Percentiles rank a stretch among this genome's conserved stretches.
These are phyloP conservation scores for Suillus tomentosus DNA, from an alignment of 768 basidiomycete species.

Conservation along the genomic window DNA sequence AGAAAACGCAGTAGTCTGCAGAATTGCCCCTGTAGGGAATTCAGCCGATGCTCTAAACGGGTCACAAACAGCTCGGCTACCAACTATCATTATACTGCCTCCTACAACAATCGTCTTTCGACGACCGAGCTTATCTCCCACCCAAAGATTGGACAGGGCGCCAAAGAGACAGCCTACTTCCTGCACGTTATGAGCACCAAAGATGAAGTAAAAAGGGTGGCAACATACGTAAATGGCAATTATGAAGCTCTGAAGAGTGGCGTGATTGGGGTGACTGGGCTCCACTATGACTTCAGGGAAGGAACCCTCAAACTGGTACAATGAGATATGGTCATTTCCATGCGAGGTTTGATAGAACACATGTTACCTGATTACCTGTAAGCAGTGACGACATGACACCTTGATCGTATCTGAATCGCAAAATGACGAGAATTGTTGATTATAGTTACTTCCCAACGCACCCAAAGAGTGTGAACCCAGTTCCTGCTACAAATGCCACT, in stretches of 20 bases:
- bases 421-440: neutral
- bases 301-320: slow-evolving; percentile 36
- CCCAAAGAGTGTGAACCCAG: slow-evolving; percentile 42
- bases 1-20: slow-evolving; percentile 39
- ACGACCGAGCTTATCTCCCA: slow-evolving; percentile 44
- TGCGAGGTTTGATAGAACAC: neutral
- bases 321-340: neutral
- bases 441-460: slow-evolving; percentile 17
- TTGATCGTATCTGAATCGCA: slow-evolving; percentile 39
- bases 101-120: slow-evolving; percentile 41
- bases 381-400: slow-evolving; percentile 46
- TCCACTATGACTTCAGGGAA: slow-evolving; percentile 40
- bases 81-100: slow-evolving; percentile 43
- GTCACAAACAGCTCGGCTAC: slow-evolving; percentile 13
- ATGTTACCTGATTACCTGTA: slow-evolving; percentile 32
- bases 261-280: slow-evolving; percentile 28
- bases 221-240: slow-evolving; percentile 40
- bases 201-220: neutral
- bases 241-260: slow-evolving; percentile 40
- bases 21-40: slow-evolving; percentile 28
- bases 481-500: slow-evolving; percentile 38
- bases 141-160: slow-evolving; percentile 42
- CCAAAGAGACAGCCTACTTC: slow-evolving; percentile 48
- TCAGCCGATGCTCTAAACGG: neutral
- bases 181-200: slow-evolving; percentile 21